phyloP scores from a whole-genome alignment of 306 rosid species.

The Psophocarpus tetragonolobus region DNA sequence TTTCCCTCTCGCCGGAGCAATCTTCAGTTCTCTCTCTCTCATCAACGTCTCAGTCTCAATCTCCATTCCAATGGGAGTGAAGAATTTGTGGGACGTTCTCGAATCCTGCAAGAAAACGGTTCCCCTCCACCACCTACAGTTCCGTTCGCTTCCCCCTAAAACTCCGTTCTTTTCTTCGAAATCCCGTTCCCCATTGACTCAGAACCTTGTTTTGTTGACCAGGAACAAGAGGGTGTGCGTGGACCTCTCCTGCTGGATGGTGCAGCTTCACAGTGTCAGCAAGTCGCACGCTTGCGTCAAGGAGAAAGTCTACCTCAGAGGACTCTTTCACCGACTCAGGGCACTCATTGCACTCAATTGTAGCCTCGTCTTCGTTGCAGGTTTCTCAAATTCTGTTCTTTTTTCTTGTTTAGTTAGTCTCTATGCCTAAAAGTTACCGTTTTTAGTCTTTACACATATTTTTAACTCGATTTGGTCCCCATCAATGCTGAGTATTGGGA shows the following conservation, averaged over 20 bases:
- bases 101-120: conserved; percentile 89
- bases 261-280: conserved; percentile 70
- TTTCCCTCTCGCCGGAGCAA: conserved; percentile 11
- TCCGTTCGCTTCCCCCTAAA: conserved; percentile 9
- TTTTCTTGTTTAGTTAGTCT: no score
- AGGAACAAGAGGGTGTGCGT: conserved; percentile 87
- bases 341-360: conserved; percentile 82
- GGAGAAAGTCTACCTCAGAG: conserved; percentile 61
- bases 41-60: conserved; percentile 14
- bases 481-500: no score
- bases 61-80: conserved; percentile 64
- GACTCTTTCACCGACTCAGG: conserved; percentile 81
- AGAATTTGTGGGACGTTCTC: conserved; percentile 75
- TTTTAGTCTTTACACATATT: no score
- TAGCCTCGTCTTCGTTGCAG: conserved; percentile 65
- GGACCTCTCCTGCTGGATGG: conserved; percentile 89
- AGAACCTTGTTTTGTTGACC: conserved; percentile 17
- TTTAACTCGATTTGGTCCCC: no score
- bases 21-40: neutral
- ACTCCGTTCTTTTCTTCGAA: neutral
- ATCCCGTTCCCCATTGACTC: no score
- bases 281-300: conserved; percentile 54
- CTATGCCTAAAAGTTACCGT: no score
- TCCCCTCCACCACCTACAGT: conserved; percentile 78
- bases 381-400: conserved; percentile 21